A percentile compares a stretch with the other conserved stretches of the same genome.
phyloP scores from a whole-genome alignment of 495 filamentous ascomycete species.

The Elasticomyces elasticus region DNA sequence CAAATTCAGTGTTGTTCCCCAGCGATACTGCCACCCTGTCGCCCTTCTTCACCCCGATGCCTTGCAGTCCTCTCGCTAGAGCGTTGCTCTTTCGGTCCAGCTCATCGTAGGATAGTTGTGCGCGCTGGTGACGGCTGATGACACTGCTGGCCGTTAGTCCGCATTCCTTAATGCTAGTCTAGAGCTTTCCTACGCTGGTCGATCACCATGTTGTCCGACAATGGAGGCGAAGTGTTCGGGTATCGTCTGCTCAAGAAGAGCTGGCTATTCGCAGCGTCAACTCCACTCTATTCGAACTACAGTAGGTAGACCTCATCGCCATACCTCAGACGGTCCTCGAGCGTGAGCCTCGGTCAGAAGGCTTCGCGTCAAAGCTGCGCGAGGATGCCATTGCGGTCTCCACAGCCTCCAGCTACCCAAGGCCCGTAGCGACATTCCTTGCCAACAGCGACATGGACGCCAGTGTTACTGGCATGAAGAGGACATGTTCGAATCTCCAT shows the following conservation, averaged over 20 bases:
- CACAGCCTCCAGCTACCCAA: slow-evolving; percentile 8
- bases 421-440: slow-evolving; percentile 15
- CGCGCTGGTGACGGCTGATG: slow-evolving; percentile 54
- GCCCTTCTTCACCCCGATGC: slow-evolving; percentile 69
- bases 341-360: slow-evolving; percentile 27
- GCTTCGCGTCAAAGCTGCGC: neutral
- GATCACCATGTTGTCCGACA: slow-evolving; percentile 62
- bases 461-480: neutral
- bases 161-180: slow-evolving; percentile 10
- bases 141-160: slow-evolving; percentile 38
- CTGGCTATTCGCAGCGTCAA: slow-evolving; percentile 44
- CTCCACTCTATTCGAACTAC: neutral
- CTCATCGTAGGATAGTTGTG: slow-evolving; percentile 56
- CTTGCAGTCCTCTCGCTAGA: slow-evolving; percentile 62
- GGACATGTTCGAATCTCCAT: neutral
- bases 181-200: slow-evolving; percentile 50
- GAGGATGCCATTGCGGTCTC: neutral
- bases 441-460: neutral
- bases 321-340: slow-evolving; percentile 31
- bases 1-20: slow-evolving; percentile 77
- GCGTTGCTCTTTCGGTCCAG: slow-evolving; percentile 69
- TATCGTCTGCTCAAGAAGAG: slow-evolving; percentile 63
- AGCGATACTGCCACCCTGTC: slow-evolving; percentile 78
- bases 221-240: slow-evolving; percentile 70
- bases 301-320: neutral